A percentile compares a stretch with the other conserved stretches of the same genome.
Evolutionary conservation across 176 grass and related monocot species (phyloP).

Genomic region (Lolium perenne): DNA sequence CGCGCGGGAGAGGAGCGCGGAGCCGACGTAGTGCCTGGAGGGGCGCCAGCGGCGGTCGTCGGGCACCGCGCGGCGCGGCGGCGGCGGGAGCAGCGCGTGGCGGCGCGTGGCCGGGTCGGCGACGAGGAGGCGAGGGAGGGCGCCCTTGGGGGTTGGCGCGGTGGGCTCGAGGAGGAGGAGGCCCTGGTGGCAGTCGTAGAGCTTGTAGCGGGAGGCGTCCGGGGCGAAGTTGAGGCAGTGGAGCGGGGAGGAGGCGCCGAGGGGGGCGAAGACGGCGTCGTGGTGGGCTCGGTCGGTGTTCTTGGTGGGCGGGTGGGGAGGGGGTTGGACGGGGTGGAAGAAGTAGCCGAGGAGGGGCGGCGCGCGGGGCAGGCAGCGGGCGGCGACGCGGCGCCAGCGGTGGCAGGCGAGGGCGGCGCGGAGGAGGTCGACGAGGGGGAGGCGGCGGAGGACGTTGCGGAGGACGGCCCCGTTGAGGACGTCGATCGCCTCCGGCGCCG

Average conservation of each 20-base stretch:
- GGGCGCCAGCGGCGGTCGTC: neutral
- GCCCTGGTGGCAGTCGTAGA: conserved; percentile 33
- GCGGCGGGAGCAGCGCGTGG: conserved; percentile 2
- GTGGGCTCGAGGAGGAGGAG: conserved; percentile 22
- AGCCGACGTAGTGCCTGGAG: conserved; percentile 9
- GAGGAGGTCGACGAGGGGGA: conserved; percentile 7
- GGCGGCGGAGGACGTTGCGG: neutral
- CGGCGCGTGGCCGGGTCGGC: conserved; percentile 7
- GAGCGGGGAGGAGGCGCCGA: conserved; percentile 18
- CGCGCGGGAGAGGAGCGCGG: conserved; percentile 11
- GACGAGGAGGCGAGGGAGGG: conserved; percentile 20
- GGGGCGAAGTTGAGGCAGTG: conserved; percentile 11
- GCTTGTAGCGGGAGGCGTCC: neutral
- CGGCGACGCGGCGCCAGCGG: conserved; percentile 11
- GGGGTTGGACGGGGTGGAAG: neutral
- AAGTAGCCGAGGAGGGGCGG: conserved; percentile 1
- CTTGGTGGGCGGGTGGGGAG: neutral
- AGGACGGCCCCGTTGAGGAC: neutral
- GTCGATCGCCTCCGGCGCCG: neutral
- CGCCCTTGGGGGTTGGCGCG: too few species aligned
- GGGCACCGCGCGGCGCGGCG: neutral
- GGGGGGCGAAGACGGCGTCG: conserved; percentile 10
- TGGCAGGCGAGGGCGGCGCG: conserved; percentile 20
- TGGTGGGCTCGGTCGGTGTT: neutral
- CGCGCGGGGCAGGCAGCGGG: neutral